Percentiles rank a stretch among this genome's conserved stretches.
Evolutionary conservation across 1,284 basidiomycete genomes (phyloP).

Genomic region (Abortiporus biennis): DNA sequence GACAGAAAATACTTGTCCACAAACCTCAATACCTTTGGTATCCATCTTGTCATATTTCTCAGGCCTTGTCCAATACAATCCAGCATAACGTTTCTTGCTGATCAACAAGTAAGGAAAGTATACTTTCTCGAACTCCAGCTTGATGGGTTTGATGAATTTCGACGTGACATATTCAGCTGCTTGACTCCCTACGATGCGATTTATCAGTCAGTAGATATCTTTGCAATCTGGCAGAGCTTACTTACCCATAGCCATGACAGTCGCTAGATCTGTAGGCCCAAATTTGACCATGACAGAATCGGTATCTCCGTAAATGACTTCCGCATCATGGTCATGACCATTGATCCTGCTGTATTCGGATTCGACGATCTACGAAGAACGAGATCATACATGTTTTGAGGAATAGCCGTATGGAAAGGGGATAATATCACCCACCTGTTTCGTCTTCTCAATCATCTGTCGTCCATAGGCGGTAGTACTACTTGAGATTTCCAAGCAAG

Average conservation of each 20-base stretch:
- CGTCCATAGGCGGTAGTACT: conserved; percentile 91
- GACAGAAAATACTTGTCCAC: conserved; percentile 20
- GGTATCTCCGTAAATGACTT: conserved; percentile 95
- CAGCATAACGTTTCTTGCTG: conserved; percentile 96
- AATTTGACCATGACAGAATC: conserved; percentile 98
- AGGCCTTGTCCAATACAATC: conserved; percentile 89
- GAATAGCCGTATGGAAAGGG: not conserved
- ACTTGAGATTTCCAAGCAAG: conserved; percentile 91
- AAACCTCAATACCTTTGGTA: conserved; percentile 93
- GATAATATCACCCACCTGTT: conserved; percentile 55
- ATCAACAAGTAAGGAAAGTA: conserved; percentile 97
- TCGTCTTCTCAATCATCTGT: conserved; percentile 96
- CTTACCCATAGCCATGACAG: conserved; percentile 85
- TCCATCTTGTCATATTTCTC: conserved; percentile 99
- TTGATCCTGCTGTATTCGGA: conserved; percentile 81
- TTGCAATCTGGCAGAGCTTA: not conserved
- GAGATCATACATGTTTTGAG: not conserved
- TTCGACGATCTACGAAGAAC: conserved; percentile 74
- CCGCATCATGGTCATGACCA: conserved; percentile 80
- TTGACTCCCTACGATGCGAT: conserved; percentile 65
- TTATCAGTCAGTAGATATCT: not conserved
- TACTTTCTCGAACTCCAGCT: conserved; percentile 97
- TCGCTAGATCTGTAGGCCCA: conserved; percentile 78
- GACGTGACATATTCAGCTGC: conserved; percentile 90
- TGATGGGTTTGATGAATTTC: conserved; percentile 93